phyloP scores from a whole-genome alignment of 2,329 filamentous ascomycete species.

The Trichoderma sp. region DNA sequence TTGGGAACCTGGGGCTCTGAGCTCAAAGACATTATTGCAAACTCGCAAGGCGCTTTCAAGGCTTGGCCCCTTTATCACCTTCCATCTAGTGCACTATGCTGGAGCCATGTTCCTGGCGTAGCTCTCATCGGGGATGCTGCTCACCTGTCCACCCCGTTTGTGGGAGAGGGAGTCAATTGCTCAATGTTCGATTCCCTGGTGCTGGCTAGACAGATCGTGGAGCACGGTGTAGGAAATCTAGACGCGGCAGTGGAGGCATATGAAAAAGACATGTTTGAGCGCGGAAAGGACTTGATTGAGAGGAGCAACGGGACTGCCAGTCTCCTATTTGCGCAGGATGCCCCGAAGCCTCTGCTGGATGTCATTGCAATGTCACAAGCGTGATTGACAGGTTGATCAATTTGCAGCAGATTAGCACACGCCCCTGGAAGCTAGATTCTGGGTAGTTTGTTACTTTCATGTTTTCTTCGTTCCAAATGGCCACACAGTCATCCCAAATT shows the following conservation, averaged over 20 bases:
- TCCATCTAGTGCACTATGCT: background rate
- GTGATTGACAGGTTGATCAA: background rate
- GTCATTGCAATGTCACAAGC: background rate
- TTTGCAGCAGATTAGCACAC: background rate
- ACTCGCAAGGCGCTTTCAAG: constrained; percentile 6
- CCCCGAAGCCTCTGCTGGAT: background rate
- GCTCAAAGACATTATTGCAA: constrained; percentile 9
- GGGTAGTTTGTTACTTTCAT: background rate
- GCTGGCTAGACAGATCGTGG: background rate
- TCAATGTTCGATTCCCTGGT: constrained; percentile 13
- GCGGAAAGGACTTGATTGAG: constrained; percentile 9
- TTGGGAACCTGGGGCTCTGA: constrained; percentile 1
- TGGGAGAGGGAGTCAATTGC: constrained; percentile 22
- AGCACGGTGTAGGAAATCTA: constrained; percentile 1
- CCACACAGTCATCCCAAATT: too few relatives aligned
- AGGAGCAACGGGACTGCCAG: background rate
- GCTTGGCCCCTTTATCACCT: constrained; percentile 13
- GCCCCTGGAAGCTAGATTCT: too few relatives aligned
- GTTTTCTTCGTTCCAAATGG: background rate
- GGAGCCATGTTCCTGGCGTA: background rate
- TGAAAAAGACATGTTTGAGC: constrained; percentile 19
- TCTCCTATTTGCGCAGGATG: constrained; percentile 4
- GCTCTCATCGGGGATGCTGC: constrained; percentile 14
- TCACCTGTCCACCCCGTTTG: constrained; percentile 5
- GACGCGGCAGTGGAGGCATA: constrained; percentile 2